phyloP scores from a whole-genome alignment of 1,139 yeast genomes.

The Candida albicans region DNA sequence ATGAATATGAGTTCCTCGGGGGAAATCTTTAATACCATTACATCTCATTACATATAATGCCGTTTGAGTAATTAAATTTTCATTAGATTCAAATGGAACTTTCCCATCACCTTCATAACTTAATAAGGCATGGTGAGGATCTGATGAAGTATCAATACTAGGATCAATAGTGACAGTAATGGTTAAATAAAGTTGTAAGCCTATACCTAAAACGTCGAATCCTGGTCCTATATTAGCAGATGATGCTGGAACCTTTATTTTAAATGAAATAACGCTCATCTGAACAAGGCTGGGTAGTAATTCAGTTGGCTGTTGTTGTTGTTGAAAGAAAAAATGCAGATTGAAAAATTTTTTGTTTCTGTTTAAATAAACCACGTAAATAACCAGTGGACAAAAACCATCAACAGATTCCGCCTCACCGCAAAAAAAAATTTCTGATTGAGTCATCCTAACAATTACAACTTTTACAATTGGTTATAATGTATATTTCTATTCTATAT shows the following conservation, averaged over 20 bases:
- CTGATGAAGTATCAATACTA: constrained; percentile 46
- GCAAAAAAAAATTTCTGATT: not conserved
- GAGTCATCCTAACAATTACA: no score
- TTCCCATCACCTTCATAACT: constrained; percentile 76
- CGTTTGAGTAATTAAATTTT: constrained; percentile 85
- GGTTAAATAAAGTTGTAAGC: constrained; percentile 71
- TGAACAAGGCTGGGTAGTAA: no score
- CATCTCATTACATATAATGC: constrained; percentile 89
- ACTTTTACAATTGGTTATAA: no score
- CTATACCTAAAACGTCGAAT: constrained; percentile 92
- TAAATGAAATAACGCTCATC: constrained; percentile 24
- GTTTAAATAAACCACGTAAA: no score
- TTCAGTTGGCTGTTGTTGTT: no score
- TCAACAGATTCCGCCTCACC: no score
- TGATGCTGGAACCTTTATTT: constrained; percentile 87
- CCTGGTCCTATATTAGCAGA: constrained; percentile 99
- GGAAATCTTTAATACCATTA: constrained; percentile 71
- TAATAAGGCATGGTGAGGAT: constrained; percentile 68
- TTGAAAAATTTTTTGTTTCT: constrained; percentile 2
- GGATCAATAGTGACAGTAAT: constrained; percentile 67
- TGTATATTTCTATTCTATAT: no score
- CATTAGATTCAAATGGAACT: constrained; percentile 78
- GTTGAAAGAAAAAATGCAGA: no score
- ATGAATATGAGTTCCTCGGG: constrained; percentile 77
- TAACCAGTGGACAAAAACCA: no score